Percentiles rank a stretch among this genome's conserved stretches.
phyloP scores from a whole-genome alignment of 1,284 basidiomycete genomes.

The Coniferiporia weirii region DNA sequence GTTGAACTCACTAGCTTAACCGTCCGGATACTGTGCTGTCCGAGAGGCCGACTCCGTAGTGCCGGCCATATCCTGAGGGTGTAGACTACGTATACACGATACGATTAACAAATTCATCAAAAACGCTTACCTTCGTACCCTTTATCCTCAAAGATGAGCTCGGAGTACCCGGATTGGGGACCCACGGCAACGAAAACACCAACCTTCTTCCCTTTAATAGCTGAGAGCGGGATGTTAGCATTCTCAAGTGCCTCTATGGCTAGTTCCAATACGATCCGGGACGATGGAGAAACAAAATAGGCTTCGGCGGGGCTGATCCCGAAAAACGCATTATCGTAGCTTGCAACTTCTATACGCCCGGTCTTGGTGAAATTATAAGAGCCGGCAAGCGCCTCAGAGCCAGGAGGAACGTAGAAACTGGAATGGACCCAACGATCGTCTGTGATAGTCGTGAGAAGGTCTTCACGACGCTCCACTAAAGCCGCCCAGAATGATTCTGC shows the following conservation, averaged over 20 bases:
- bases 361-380: constrained; percentile 29
- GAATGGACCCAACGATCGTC: constrained; percentile 33
- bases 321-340: constrained; percentile 33
- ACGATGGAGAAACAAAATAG: constrained; percentile 28
- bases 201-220: constrained; percentile 30
- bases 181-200: constrained; percentile 30
- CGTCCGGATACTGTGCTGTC: constrained; percentile 32
- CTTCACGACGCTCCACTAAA: constrained; percentile 28
- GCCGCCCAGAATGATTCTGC: constrained; percentile 31
- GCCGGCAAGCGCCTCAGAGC: constrained; percentile 23
- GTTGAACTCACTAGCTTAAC: constrained; percentile 30
- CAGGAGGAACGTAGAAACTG: constrained; percentile 26
- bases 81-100: neutral
- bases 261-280: constrained; percentile 31
- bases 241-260: constrained; percentile 34
- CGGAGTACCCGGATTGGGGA: constrained; percentile 29
- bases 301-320: constrained; percentile 33
- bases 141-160: constrained; percentile 28
- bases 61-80: constrained; percentile 28
- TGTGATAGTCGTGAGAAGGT: constrained; percentile 29
- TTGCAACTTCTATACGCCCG: constrained; percentile 30
- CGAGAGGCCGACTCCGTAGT: constrained; percentile 31
- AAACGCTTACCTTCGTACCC: constrained; percentile 28
- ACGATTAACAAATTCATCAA: neutral
- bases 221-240: constrained; percentile 31